These are phyloP conservation scores for Eragrostis tef DNA, from an alignment of 202 grass and related monocot genomes.

Conservation along the genomic window DNA sequence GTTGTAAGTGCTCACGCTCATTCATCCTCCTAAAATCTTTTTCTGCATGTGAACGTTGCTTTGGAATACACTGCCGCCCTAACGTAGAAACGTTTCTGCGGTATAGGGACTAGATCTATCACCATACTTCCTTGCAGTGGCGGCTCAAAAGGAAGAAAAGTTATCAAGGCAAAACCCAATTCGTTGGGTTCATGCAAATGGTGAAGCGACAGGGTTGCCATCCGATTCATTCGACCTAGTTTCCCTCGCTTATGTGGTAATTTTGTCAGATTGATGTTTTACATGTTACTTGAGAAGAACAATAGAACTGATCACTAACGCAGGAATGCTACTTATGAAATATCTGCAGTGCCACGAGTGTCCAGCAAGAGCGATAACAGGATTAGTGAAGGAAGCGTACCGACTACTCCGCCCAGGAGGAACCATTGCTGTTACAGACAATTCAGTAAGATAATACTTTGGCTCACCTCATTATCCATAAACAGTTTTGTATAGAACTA, in stretches of 20 bases:
- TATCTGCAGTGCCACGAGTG: conserved; percentile 78
- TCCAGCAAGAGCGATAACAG: conserved; percentile 64
- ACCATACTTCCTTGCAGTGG: conserved; percentile 81
- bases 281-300: background rate
- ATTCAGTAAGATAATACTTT: conserved; percentile 61
- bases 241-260: conserved; percentile 91
- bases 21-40: background rate
- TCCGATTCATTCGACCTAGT: conserved; percentile 75
- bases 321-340: background rate
- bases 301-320: background rate
- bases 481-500: background rate
- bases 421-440: conserved; percentile 78
- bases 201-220: conserved; percentile 70
- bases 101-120: conserved; percentile 82
- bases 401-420: conserved; percentile 68
- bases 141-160: conserved; percentile 71
- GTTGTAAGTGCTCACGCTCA: conserved; percentile 53
- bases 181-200: conserved; percentile 82
- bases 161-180: conserved; percentile 59
- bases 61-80: background rate
- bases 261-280: background rate
- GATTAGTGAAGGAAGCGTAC: conserved; percentile 77
- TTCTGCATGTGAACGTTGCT: background rate
- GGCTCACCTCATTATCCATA: background rate
- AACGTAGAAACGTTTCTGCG: background rate